Evolutionary conservation across 108 stramenopile genomes (phyloP), one percentile per base, ranked within the genome.

Genomic region (Epipyxis sp.): DNA sequence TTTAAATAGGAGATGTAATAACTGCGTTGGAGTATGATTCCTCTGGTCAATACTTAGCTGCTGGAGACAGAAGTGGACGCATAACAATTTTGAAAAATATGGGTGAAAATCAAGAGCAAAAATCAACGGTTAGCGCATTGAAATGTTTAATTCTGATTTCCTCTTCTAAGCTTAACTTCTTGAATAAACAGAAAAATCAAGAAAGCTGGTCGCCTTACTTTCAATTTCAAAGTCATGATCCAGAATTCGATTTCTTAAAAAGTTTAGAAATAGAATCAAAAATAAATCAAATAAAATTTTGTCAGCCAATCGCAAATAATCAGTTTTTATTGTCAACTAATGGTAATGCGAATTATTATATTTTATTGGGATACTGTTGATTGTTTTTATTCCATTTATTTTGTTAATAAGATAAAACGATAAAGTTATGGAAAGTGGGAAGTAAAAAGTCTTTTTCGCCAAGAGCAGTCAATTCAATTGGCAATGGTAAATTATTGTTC

Each of bases 231-330:
- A 84, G 83, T 50, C 90, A 90, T 77, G 90, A 90, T 59, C 44
- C 85, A 0, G 90, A 90, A 59, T 90, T 90, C 43, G 90, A 90
- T 74, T 90, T 88, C 76, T 59, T 90, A 13, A 90, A 90, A 69
- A 80, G 76, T 1, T 59, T 90, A 29, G 90, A 90, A 62, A 89
- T 90, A 34, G 89, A 90, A 62, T 88, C 87, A 69, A 90, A 90
- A 59, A 90, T 90, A 44, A 90, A 90, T 83, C 85, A 88, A 37
- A 87, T 90, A 42, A 82, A 82, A 32, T 90, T 86, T 84, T 88
- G 87, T 45, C 59, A 76, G 29, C 78, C 82, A 1, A 50, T 34
- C 3, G 27, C 13, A 16, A 6, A 29, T 32, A 81, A 78, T 82
- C 59, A 62, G 42, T 85, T 85, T 80, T 71, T 90, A 29, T 80